Conservation (phyloP, 768 basidiomycete genomes). For the Daedaleopsis sinensis region DNA sequence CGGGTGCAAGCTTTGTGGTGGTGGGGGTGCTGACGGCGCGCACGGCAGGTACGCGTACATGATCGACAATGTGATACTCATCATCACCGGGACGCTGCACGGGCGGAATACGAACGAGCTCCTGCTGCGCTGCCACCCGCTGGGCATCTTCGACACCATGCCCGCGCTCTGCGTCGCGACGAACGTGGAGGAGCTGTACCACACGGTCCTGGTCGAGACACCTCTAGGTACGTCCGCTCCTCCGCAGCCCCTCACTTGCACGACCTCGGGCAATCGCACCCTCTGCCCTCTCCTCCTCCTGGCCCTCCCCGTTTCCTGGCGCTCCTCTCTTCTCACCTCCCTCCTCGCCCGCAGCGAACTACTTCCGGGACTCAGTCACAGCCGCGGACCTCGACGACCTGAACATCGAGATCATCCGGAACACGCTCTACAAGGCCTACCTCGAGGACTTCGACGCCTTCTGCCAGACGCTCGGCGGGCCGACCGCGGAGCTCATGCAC, state of each 20-base stretch:
- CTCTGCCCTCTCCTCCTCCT: not conserved
- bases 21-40: conserved; percentile 1
- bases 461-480: conserved; percentile 75
- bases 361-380: conserved; percentile 94
- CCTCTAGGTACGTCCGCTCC: conserved; percentile 73
- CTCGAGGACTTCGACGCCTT: conserved; percentile 95
- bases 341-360: conserved; percentile 63
- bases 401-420: conserved; percentile 99
- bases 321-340: conserved; percentile 1
- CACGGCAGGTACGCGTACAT: conserved; percentile 88
- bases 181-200: conserved; percentile 97
- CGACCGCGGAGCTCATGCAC: conserved; percentile 92
- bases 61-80: conserved; percentile 98
- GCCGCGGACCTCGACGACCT: conserved; percentile 97
- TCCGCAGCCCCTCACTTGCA: too few relatives aligned
- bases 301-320: not conserved
- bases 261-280: too few relatives aligned
- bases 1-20: too few relatives aligned
- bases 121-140: conserved; percentile 93
- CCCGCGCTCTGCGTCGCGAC: conserved; percentile 98
- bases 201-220: conserved; percentile 96
- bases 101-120: conserved; percentile 98
- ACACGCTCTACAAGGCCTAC: conserved; percentile 98
- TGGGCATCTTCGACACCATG: conserved; percentile 98
- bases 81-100: conserved; percentile 96